phyloP scores from a whole-genome alignment of 2,329 filamentous ascomycete genomes.

The Magnaporthiopsis incrustans region DNA sequence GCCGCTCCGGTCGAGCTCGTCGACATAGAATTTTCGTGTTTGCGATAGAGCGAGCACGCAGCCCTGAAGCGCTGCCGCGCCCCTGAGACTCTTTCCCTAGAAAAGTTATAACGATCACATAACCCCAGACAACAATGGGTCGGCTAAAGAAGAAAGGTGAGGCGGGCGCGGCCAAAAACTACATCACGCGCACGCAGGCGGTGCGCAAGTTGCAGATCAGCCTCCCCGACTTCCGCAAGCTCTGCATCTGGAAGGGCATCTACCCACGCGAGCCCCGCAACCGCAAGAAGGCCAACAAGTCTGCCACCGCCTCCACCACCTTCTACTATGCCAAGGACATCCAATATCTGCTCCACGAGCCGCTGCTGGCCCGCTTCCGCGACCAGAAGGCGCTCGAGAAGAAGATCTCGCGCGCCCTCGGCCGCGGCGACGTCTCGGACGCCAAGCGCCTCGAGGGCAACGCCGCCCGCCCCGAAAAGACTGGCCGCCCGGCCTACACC shows the following conservation, averaged over 20 bases:
- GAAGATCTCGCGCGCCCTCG: conserved; percentile 91
- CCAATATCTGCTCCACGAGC: conserved; percentile 95
- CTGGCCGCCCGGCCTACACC: conserved; percentile 79
- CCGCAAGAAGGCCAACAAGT: conserved; percentile 94
- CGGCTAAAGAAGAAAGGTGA: conserved; percentile 89
- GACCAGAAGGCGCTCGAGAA: conserved; percentile 96
- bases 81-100: not conserved
- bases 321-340: conserved; percentile 94
- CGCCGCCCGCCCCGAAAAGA: conserved; percentile 82
- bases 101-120: not conserved
- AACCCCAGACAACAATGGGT: conserved; percentile 41
- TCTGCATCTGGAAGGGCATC: conserved; percentile 99
- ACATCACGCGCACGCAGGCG: conserved; percentile 92
- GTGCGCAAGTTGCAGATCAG: conserved; percentile 97
- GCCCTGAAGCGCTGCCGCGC: not conserved
- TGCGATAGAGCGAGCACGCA: not conserved
- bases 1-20: not conserved
- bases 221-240: conserved; percentile 90
- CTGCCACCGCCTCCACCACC: conserved; percentile 81
- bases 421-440: conserved; percentile 83
- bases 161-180: conserved; percentile 93
- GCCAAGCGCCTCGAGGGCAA: conserved; percentile 80
- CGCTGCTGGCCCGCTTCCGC: conserved; percentile 86
- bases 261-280: conserved; percentile 95
- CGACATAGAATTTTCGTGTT: not conserved